phyloP scores from a whole-genome alignment of 2,329 filamentous ascomycete genomes.

The Ceratocystis cubensis region DNA sequence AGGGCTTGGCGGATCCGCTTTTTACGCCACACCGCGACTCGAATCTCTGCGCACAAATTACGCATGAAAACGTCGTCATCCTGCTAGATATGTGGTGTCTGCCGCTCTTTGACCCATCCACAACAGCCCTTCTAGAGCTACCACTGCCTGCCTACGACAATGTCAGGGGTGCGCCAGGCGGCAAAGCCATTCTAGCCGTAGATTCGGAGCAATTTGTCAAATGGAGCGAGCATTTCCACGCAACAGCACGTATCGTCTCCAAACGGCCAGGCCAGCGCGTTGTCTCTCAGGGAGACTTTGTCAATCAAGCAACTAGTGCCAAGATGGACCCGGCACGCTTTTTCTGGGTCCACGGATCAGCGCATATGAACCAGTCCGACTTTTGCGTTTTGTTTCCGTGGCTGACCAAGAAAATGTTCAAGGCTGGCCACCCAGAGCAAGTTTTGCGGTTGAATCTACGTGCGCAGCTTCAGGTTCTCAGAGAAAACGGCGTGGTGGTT shows the following conservation, averaged over 20 bases:
- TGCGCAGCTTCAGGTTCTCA: constrained; percentile 44
- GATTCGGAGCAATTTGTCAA: constrained; percentile 68
- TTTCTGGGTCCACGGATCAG: constrained; percentile 61
- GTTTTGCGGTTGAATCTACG: constrained; percentile 47
- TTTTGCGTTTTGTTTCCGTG: constrained; percentile 74
- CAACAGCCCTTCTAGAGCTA: constrained; percentile 53
- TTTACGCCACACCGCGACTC: constrained; percentile 47
- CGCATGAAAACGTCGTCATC: constrained; percentile 50
- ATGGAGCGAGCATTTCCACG: constrained; percentile 59
- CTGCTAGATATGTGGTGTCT: constrained; percentile 74
- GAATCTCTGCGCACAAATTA: constrained; percentile 52
- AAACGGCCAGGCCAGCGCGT: constrained; percentile 36
- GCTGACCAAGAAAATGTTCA: constrained; percentile 46
- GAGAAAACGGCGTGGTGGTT: constrained; percentile 38
- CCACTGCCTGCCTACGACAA: constrained; percentile 57
- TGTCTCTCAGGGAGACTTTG: constrained; percentile 33
- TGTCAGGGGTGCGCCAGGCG: constrained; percentile 37
- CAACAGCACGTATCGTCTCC: constrained; percentile 54
- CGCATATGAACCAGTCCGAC: constrained; percentile 72
- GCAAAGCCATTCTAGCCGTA: constrained; percentile 53
- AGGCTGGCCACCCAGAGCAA: constrained; percentile 45
- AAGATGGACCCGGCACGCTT: constrained; percentile 47
- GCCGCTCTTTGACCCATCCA: constrained; percentile 51
- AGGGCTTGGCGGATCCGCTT: constrained; percentile 42
- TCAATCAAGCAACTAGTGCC: constrained; percentile 10